Conservation (phyloP, 1,139 yeast species). For the Insectozyma bohioensis region DNA sequence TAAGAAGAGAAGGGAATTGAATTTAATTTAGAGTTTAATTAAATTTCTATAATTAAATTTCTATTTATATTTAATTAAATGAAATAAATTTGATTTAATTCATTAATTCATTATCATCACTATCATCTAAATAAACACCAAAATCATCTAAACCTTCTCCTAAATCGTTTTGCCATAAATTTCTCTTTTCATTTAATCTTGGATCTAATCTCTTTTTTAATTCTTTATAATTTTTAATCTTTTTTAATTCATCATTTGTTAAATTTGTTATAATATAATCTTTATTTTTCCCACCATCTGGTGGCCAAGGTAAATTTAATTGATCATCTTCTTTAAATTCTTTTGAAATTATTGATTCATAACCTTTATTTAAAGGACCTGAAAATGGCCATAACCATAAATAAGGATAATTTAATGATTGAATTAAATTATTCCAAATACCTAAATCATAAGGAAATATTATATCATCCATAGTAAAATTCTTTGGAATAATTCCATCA, state of each 20-base stretch:
- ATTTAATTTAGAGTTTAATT: too few species aligned
- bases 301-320: conserved; percentile 80
- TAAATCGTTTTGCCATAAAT: conserved; percentile 70
- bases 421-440: conserved; percentile 49
- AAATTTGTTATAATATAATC: conserved; percentile 22
- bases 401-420: conserved; percentile 57
- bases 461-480: conserved; percentile 55
- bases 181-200: conserved; percentile 30
- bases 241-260: conserved; percentile 20
- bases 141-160: conserved; percentile 83
- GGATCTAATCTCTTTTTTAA: conserved; percentile 31
- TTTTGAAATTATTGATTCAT: conserved; percentile 47
- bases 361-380: conserved; percentile 45
- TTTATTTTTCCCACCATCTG: conserved; percentile 68
- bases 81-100: too few species aligned
- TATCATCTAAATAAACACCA: conserved; percentile 76
- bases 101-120: conserved; percentile 19
- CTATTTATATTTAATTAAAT: too few species aligned
- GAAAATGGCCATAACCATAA: conserved; percentile 75
- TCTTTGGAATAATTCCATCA: conserved; percentile 20
- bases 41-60: too few species aligned
- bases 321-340: conserved; percentile 59
- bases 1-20: too few species aligned
- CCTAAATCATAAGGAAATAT: conserved; percentile 85
- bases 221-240: conserved; percentile 16